Percentiles rank a stretch among this genome's conserved stretches.
phyloP scores from a whole-genome alignment of 2,329 filamentous ascomycete species.

The Epichloe glyceriae region DNA sequence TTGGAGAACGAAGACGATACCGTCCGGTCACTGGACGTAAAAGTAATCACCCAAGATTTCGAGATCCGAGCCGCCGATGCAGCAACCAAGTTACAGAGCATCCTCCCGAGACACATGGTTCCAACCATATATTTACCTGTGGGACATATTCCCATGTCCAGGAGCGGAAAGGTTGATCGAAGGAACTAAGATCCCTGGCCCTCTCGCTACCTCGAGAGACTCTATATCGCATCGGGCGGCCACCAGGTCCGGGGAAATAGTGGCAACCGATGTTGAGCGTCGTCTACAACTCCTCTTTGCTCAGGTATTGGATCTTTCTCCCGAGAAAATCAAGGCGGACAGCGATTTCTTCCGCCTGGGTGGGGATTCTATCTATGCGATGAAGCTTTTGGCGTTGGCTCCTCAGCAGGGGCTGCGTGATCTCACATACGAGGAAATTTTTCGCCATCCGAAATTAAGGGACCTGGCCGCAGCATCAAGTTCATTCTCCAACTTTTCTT shows the following conservation, averaged over 20 bases:
- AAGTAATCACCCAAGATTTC: neutral
- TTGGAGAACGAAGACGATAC: neutral
- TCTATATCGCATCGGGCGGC: neutral
- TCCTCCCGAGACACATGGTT: neutral
- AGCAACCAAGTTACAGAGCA: neutral
- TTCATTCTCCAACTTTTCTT: neutral
- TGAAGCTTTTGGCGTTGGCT: slow-evolving; percentile 22
- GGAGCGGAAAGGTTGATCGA: neutral
- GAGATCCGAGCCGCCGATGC: neutral
- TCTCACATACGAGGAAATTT: slow-evolving; percentile 1
- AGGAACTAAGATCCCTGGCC: neutral
- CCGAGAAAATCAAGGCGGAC: slow-evolving; percentile 13
- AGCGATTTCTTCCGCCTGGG: slow-evolving; percentile 29
- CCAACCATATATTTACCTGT: neutral
- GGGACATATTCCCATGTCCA: neutral
- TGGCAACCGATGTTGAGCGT: neutral
- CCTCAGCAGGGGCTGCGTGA: neutral
- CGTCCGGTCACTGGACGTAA: neutral
- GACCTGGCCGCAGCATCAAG: neutral
- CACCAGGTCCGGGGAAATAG: neutral
- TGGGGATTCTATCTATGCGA: slow-evolving; percentile 32
- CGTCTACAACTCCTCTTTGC: neutral
- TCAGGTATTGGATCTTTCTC: slow-evolving; percentile 13
- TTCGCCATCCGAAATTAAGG: slow-evolving; percentile 3
- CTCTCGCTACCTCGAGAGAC: neutral